Conservation (phyloP, 345 rosid genomes). For the Linum usitatissimum region DNA sequence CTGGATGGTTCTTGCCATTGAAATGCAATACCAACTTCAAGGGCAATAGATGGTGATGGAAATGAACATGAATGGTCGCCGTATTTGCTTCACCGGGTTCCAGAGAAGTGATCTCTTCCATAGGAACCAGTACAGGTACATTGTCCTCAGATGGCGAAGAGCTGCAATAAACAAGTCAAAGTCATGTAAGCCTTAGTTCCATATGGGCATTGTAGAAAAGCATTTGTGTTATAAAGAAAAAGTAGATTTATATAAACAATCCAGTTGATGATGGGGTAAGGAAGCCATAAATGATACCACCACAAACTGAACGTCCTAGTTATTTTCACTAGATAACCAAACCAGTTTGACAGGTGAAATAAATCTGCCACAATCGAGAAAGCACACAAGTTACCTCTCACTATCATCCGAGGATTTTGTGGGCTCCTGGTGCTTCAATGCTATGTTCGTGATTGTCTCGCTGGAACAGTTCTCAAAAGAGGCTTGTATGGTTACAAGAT, state of each 20-base stretch:
- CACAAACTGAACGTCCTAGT: not conserved
- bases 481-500: conserved; percentile 54
- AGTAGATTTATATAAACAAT: not conserved
- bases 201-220: conserved; percentile 2
- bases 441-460: conserved; percentile 43
- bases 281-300: not conserved
- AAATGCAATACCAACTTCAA: conserved; percentile 48
- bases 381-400: conserved; percentile 42
- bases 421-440: conserved; percentile 55
- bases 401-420: conserved; percentile 35
- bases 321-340: not conserved
- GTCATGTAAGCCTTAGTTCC: conserved; percentile 7
- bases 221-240: not conserved
- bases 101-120: conserved; percentile 56
- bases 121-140: conserved; percentile 51
- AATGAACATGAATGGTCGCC: conserved; percentile 63
- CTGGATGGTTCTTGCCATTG: conserved; percentile 49
- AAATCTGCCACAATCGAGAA: conserved; percentile 1
- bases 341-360: not conserved
- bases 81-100: conserved; percentile 50
- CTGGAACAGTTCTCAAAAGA: conserved; percentile 60
- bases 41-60: conserved; percentile 89
- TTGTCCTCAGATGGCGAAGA: conserved; percentile 27
- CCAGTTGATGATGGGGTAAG: not conserved
- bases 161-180: conserved; percentile 32